Percentiles rank a stretch among this genome's conserved stretches.
Evolutionary conservation across 129 eudicot genomes (phyloP).

Genomic region (Lactuca saligna): DNA sequence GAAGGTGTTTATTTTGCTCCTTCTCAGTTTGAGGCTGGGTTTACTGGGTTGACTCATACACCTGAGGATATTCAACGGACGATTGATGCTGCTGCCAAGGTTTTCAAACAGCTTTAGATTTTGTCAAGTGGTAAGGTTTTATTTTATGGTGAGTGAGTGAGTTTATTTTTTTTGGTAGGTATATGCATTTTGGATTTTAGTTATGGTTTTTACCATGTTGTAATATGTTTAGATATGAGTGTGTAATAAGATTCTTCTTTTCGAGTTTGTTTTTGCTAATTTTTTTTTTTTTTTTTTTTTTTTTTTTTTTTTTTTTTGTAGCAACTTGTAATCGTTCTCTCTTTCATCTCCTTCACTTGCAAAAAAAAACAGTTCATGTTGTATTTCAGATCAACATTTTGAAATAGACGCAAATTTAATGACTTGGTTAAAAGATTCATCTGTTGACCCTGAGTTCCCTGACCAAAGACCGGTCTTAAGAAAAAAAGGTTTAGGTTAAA

Average conservation of each 20-base stretch:
- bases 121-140: background rate
- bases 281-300: too few relatives aligned
- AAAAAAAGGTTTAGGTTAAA: too few relatives aligned
- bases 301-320: too few relatives aligned
- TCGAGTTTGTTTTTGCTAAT: background rate
- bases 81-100: constrained; percentile 82
- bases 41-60: constrained; percentile 82
- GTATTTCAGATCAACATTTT: too few relatives aligned
- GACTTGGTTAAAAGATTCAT: too few relatives aligned
- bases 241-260: background rate
- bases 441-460: too few relatives aligned
- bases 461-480: too few relatives aligned
- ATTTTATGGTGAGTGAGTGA: background rate
- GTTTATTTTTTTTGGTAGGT: constrained; percentile 27
- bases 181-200: background rate
- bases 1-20: constrained; percentile 97
- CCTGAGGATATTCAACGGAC: constrained; percentile 70
- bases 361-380: too few relatives aligned
- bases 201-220: constrained; percentile 1
- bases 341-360: too few relatives aligned
- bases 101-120: constrained; percentile 51
- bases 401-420: too few relatives aligned
- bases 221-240: constrained; percentile 8
- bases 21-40: constrained; percentile 94
- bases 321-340: background rate